A percentile compares a stretch with the other conserved stretches of the same genome.
Conservation (phyloP, 2,329 filamentous ascomycete species). For the Sarocladium oryzae region DNA sequence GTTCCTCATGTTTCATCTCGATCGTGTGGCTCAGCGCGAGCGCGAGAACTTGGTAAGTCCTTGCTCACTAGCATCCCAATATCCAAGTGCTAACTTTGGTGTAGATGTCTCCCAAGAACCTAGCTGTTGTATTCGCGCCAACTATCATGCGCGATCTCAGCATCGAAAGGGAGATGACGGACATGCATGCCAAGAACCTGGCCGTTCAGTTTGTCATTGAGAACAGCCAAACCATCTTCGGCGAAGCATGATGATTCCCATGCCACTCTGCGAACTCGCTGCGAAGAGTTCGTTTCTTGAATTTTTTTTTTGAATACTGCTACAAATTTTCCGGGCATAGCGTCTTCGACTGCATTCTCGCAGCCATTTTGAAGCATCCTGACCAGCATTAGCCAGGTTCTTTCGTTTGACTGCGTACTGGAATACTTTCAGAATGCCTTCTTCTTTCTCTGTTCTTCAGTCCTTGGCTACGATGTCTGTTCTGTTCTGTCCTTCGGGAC, state of each 20-base stretch:
- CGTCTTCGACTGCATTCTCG: too few relatives aligned
- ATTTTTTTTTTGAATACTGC: background rate
- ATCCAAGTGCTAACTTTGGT: background rate
- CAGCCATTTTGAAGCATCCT: too few relatives aligned
- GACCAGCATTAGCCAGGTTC: too few relatives aligned
- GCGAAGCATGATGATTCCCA: slow-evolving; percentile 28
- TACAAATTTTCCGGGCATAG: background rate
- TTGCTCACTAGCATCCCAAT: background rate
- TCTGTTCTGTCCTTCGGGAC: too few relatives aligned
- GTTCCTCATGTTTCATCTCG: slow-evolving; percentile 89
- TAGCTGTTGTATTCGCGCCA: slow-evolving; percentile 94
- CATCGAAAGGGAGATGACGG: slow-evolving; percentile 89
- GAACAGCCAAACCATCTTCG: slow-evolving; percentile 77
- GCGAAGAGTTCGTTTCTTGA: too few relatives aligned
- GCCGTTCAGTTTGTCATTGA: slow-evolving; percentile 92
- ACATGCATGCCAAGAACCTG: slow-evolving; percentile 89
- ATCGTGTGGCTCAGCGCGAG: slow-evolving; percentile 75
- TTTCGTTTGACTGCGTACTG: too few relatives aligned
- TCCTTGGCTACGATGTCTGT: too few relatives aligned
- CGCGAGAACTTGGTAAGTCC: slow-evolving; percentile 71
- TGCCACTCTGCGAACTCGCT: too few relatives aligned
- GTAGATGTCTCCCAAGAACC: slow-evolving; percentile 91
- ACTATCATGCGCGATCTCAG: slow-evolving; percentile 92
- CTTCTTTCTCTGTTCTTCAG: too few relatives aligned
- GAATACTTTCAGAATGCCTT: too few relatives aligned